Evolutionary conservation across 306 rosid species (phyloP).

Genomic region (Heteromeles arbutifolia): DNA sequence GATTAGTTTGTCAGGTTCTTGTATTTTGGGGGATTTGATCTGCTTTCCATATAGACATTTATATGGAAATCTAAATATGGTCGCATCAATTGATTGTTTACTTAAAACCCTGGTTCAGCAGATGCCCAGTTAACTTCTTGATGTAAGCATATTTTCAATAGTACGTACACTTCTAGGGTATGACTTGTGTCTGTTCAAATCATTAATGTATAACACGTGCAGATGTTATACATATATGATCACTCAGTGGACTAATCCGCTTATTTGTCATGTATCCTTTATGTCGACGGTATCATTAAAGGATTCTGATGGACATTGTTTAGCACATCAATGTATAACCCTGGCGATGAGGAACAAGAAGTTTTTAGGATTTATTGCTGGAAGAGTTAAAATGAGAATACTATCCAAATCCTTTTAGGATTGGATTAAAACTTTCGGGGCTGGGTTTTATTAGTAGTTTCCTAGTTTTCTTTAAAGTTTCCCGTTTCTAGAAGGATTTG

Average conservation of each 20-base stretch:
- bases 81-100: background rate
- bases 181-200: background rate
- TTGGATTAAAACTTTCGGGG: no score
- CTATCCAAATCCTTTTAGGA: no score
- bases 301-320: background rate
- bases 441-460: no score
- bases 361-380: no score
- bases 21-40: slow-evolving; percentile 2
- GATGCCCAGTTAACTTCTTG: background rate
- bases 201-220: background rate
- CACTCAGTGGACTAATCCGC: background rate
- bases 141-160: background rate
- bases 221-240: background rate
- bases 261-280: background rate
- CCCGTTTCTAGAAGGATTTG: no score
- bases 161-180: background rate
- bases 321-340: background rate
- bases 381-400: no score
- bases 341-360: background rate
- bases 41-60: background rate
- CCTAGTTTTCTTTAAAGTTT: no score
- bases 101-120: background rate
- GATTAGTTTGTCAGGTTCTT: background rate
- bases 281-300: background rate
- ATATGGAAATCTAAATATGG: background rate